Conservation (phyloP, 148 eudicot genomes). For the Nyssa sinensis region DNA sequence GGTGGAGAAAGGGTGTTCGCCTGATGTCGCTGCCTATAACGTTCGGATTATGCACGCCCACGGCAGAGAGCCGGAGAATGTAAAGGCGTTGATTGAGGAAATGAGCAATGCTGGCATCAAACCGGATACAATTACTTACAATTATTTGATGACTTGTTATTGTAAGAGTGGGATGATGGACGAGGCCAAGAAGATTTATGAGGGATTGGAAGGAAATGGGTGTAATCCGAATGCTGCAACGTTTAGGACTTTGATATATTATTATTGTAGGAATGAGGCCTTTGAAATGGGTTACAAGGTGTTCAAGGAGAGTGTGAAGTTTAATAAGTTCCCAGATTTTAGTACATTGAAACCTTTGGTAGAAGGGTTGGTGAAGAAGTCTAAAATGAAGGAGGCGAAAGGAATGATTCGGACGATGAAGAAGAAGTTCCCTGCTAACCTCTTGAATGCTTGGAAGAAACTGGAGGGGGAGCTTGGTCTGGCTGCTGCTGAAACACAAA, state of each 20-base stretch:
- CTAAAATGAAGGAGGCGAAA: constrained; percentile 50
- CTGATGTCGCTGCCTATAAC: constrained; percentile 68
- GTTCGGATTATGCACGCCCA: constrained; percentile 52
- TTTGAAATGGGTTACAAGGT: constrained; percentile 61
- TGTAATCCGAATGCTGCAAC: constrained; percentile 66
- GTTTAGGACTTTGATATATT: constrained; percentile 62
- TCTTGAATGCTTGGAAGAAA: constrained; percentile 58
- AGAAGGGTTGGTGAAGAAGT: constrained; percentile 57
- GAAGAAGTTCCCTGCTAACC: constrained; percentile 68
- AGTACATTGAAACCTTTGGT: constrained; percentile 63
- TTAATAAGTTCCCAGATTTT: constrained; percentile 73
- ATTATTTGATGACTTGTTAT: constrained; percentile 70
- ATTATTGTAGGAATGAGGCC: constrained; percentile 54
- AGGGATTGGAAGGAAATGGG: constrained; percentile 48
- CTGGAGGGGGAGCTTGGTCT: constrained; percentile 64
- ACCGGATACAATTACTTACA: constrained; percentile 68
- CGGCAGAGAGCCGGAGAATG: constrained; percentile 47
- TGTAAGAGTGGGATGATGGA: constrained; percentile 61
- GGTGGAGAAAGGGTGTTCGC: constrained; percentile 50
- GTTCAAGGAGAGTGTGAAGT: constrained; percentile 67
- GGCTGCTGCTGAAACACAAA: constrained; percentile 20
- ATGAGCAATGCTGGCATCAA: constrained; percentile 48
- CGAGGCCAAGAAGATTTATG: constrained; percentile 62
- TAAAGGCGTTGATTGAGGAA: constrained; percentile 64
- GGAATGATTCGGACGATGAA: constrained; percentile 62